These are phyloP conservation scores for Colletotrichum magnum DNA, from an alignment of 2,329 filamentous ascomycete genomes.

Conservation along the genomic window DNA sequence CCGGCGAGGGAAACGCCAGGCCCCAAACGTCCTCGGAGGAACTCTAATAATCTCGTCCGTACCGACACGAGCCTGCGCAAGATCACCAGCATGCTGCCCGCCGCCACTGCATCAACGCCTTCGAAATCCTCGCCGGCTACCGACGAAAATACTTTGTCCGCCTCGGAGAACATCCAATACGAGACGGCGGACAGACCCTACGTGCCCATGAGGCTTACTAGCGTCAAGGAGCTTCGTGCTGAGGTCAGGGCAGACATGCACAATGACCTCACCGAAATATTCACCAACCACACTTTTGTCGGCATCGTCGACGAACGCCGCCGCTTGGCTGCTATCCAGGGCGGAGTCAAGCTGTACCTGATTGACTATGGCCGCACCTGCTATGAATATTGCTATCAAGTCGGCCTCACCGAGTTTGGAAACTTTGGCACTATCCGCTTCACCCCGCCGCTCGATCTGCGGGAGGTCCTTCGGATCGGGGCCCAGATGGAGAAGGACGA, in stretches of 20 bases:
- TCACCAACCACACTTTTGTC: constrained; percentile 91
- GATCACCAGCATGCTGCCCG: constrained; percentile 95
- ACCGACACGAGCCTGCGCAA: constrained; percentile 92
- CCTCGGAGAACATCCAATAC: constrained; percentile 74
- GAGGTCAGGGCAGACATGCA: constrained; percentile 87
- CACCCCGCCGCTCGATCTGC: constrained; percentile 79
- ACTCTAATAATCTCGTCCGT: constrained; percentile 84
- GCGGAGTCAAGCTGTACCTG: constrained; percentile 91
- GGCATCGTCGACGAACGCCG: constrained; percentile 90
- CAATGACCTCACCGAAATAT: constrained; percentile 86
- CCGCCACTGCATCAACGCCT: constrained; percentile 55
- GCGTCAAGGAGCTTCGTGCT: constrained; percentile 86
- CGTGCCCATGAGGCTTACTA: constrained; percentile 81
- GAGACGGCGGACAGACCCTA: constrained; percentile 78
- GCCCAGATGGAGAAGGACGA: constrained; percentile 76
- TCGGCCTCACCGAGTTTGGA: constrained; percentile 94
- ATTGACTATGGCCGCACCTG: constrained; percentile 92
- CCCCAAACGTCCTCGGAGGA: constrained; percentile 56
- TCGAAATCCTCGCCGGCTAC: constrained; percentile 21
- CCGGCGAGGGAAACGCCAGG: constrained; percentile 51
- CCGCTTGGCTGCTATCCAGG: constrained; percentile 92
- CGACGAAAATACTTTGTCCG: constrained; percentile 54
- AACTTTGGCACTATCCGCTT: constrained; percentile 93
- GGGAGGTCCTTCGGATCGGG: constrained; percentile 79
- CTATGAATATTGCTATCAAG: constrained; percentile 95